phyloP scores from a whole-genome alignment of 306 rosid genomes.

The Albizia julibrissin region DNA sequence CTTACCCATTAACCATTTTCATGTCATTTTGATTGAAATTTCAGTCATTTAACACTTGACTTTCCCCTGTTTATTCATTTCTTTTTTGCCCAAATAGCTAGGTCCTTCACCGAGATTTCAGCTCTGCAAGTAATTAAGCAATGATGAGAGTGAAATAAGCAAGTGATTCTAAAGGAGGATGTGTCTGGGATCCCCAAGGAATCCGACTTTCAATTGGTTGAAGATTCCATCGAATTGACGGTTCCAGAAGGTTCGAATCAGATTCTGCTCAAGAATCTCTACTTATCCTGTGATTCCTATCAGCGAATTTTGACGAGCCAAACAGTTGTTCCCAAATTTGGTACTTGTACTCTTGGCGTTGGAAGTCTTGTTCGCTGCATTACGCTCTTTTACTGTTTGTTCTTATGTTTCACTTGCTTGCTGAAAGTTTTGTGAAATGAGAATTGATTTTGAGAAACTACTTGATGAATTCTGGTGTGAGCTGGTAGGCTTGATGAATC shows the following conservation, averaged over 20 bases:
- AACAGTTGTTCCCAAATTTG: background rate
- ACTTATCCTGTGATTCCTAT: conserved; percentile 54
- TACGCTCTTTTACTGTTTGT: background rate
- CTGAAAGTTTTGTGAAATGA: too few relatives aligned
- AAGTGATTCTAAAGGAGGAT: background rate
- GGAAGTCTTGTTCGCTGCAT: background rate
- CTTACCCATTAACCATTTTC: too few relatives aligned
- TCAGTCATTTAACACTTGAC: too few relatives aligned
- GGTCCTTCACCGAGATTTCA: too few relatives aligned
- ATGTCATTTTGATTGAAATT: too few relatives aligned
- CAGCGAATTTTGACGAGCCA: background rate
- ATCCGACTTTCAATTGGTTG: conserved; percentile 18
- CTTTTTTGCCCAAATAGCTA: too few relatives aligned
- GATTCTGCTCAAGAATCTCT: conserved; percentile 50
- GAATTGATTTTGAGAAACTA: background rate
- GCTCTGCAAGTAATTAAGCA: too few relatives aligned
- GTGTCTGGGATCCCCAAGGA: conserved; percentile 27
- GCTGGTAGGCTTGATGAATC: too few relatives aligned
- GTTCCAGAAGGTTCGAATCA: conserved; percentile 29
- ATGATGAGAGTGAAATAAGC: too few relatives aligned
- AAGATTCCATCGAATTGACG: background rate
- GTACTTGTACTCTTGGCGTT: conserved; percentile 28
- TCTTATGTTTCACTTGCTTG: background rate
- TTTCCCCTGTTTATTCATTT: too few relatives aligned
- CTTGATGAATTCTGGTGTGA: background rate